A percentile compares a stretch with the other conserved stretches of the same genome.
phyloP scores from a whole-genome alignment of 768 basidiomycete species.

The Tulasnella sp. region DNA sequence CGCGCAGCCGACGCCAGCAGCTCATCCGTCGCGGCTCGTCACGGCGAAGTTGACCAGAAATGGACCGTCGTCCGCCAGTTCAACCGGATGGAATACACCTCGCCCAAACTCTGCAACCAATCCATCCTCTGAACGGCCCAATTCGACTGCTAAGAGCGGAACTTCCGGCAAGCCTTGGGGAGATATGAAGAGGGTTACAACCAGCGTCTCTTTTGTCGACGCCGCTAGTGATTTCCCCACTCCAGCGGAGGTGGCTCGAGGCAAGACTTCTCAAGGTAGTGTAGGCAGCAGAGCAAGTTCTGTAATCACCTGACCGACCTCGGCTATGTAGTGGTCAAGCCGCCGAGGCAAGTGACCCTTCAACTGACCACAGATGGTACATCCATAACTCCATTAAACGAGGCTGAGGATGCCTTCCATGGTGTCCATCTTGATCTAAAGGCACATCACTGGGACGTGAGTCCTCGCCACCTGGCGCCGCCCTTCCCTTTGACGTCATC shows the following conservation, averaged over 20 bases:
- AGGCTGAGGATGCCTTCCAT: conserved; percentile 81
- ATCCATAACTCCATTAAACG: conserved; percentile 38
- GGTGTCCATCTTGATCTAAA: conserved; percentile 92
- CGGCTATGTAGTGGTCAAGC: not conserved
- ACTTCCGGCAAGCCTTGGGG: conserved; percentile 56
- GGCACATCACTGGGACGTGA: conserved; percentile 95
- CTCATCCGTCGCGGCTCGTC: conserved; percentile 72
- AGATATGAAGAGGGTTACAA: conserved; percentile 40
- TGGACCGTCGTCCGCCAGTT: conserved; percentile 53
- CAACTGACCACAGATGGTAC: conserved; percentile 30
- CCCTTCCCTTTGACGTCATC: conserved; percentile 8
- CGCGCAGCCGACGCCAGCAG: conserved; percentile 49
- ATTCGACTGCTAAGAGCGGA: conserved; percentile 36
- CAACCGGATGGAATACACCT: conserved; percentile 67
- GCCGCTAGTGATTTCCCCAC: conserved; percentile 79
- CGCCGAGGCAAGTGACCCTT: not conserved
- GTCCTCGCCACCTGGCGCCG: conserved; percentile 34
- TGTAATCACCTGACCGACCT: not conserved
- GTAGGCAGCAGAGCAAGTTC: not conserved
- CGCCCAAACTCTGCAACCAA: conserved; percentile 35
- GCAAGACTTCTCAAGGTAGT: conserved; percentile 16
- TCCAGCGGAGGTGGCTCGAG: conserved; percentile 75
- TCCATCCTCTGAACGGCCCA: not conserved
- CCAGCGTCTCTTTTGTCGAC: not conserved
- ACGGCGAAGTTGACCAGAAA: conserved; percentile 80